Evolutionary conservation across 305 asterid genomes (phyloP).

Genomic region (Salvia sclarea): DNA sequence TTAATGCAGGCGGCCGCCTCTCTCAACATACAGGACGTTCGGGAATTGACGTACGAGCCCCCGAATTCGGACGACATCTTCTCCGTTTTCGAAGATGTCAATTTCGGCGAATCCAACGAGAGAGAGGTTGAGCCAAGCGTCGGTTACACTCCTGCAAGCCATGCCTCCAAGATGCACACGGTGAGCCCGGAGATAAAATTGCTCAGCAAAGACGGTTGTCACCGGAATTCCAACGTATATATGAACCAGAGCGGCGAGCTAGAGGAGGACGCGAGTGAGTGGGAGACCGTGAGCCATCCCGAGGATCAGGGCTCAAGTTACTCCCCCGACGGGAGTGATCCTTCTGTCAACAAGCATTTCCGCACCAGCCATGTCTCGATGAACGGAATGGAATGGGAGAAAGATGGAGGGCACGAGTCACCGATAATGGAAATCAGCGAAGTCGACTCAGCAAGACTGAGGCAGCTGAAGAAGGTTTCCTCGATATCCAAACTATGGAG

Average conservation of each 20-base stretch:
- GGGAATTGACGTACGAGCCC: slow-evolving; percentile 79
- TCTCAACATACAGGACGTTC: slow-evolving; percentile 62
- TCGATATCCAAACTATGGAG: slow-evolving; percentile 74
- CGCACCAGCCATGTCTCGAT: slow-evolving; percentile 52
- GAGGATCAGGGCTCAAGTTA: slow-evolving; percentile 86
- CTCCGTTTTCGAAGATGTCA: slow-evolving; percentile 68
- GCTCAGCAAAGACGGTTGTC: slow-evolving; percentile 40
- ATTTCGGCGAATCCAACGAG: slow-evolving; percentile 55
- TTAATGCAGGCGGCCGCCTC: slow-evolving; percentile 63
- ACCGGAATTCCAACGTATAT: slow-evolving; percentile 44
- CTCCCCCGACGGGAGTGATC: slow-evolving; percentile 73
- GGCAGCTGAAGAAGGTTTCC: slow-evolving; percentile 56
- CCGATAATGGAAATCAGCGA: slow-evolving; percentile 60
- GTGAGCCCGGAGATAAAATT: slow-evolving; percentile 55
- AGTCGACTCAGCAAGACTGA: slow-evolving; percentile 44
- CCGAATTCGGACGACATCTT: slow-evolving; percentile 75
- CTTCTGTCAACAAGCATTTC: slow-evolving; percentile 45
- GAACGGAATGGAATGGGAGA: slow-evolving; percentile 53
- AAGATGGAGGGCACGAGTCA: slow-evolving; percentile 49
- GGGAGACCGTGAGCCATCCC: slow-evolving; percentile 96
- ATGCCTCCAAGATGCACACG: slow-evolving; percentile 49
- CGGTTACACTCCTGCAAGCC: slow-evolving; percentile 61
- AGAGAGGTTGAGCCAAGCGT: slow-evolving; percentile 53
- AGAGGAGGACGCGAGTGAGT: slow-evolving; percentile 91
- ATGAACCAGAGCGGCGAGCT: slow-evolving; percentile 53